Percentiles rank a stretch among this genome's conserved stretches.
phyloP scores from a whole-genome alignment of 1,284 basidiomycete genomes.

The Pseudozyma hubeiensis region DNA sequence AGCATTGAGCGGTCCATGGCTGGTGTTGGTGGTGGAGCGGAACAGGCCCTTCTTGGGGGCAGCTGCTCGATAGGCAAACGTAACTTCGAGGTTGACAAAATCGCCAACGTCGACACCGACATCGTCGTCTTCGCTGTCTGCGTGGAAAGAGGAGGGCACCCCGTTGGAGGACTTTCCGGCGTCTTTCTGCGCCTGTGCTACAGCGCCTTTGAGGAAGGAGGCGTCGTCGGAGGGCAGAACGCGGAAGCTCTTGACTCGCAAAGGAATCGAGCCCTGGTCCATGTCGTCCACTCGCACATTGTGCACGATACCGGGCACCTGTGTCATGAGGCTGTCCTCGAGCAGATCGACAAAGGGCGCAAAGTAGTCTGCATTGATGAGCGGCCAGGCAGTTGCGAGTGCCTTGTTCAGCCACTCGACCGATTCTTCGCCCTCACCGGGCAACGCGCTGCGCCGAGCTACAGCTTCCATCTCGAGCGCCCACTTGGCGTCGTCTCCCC shows the following conservation, averaged over 20 bases:
- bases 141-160: constrained; percentile 1
- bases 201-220: constrained; percentile 47
- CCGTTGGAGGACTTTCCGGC: constrained; percentile 12
- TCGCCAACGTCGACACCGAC: constrained; percentile 53
- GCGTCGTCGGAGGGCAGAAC: constrained; percentile 44
- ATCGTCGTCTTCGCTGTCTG: constrained; percentile 24
- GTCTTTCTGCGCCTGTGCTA: constrained; percentile 31
- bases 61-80: constrained; percentile 56
- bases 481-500: constrained; percentile 45
- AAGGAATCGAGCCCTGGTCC: constrained; percentile 60
- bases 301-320: constrained; percentile 64
- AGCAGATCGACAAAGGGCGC: constrained; percentile 63
- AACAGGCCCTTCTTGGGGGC: constrained; percentile 35
- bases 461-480: constrained; percentile 39
- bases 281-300: constrained; percentile 61
- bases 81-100: constrained; percentile 60
- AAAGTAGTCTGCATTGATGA: constrained; percentile 63
- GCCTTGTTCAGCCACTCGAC: constrained; percentile 64
- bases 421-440: constrained; percentile 44
- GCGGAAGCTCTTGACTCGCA: constrained; percentile 55
- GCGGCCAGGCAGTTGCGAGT: constrained; percentile 58
- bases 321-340: constrained; percentile 64
- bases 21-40: constrained; percentile 29
- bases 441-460: constrained; percentile 19
- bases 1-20: constrained; percentile 16